Evolutionary conservation across 176 grass and related monocot species (phyloP), one percentile per base, ranked within the genome.

Genomic region (Carex kokanica): DNA sequence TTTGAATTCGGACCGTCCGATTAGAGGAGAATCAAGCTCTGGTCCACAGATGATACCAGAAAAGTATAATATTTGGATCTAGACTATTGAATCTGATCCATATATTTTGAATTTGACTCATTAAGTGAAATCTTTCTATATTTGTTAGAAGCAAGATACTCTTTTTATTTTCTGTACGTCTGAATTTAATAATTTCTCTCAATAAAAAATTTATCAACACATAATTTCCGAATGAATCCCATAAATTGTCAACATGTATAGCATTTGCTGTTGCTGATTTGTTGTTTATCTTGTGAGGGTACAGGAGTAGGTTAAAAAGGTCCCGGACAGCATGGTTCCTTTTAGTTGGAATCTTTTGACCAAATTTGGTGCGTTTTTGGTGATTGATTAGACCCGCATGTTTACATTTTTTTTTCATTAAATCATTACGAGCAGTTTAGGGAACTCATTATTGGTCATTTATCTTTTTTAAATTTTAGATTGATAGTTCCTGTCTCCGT

Each of bases 271-370:
- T n/a, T 8, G 41, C 24, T 23, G 41, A 20, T 25, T 74, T 74
- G 21, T 11, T 51, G 41, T 74, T 47, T 13, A n/a, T n/a, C n/a
- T n/a, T n/a, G n/a, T 31, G 7, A 74, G 21, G 41, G 71, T 75
- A 51, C 43, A 74, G n/a, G 17, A 74, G 70, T 54, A 55, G 72
- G 47, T 75, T 55, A 5, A 45, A 69, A 69, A 17, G 20, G 59
- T 69, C 7, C 14, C 2, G 8, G 41, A 11, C 32, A 41, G 73
- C 24, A 55, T 16, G 54, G 9, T 1, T 14, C 49, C 49, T 18
- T 77, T 77, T 77, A 17, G 73, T 53, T 77, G 49, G 73, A 77
- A 77, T 55, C 73, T 77, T 55, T 77, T 77, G 6, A 77, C 73
- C 47, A 77, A 75, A 77, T 77, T 77, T 31, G 49, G 45, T 77